Percentiles rank a stretch among this genome's conserved stretches.
Conservation (phyloP, 345 rosid genomes). For the Raphanus raphanistrum region DNA sequence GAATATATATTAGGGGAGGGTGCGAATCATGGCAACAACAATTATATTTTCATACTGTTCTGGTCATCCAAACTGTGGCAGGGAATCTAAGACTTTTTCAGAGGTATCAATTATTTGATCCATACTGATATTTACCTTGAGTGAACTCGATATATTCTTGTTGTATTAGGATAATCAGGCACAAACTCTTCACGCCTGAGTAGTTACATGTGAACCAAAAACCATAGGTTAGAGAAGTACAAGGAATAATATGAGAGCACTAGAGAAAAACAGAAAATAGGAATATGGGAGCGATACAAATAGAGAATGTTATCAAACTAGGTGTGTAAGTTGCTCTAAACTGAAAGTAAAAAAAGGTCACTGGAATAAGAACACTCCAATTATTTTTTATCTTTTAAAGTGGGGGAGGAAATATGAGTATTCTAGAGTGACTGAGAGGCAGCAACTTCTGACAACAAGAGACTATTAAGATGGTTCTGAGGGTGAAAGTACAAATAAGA, state of each 20-base stretch:
- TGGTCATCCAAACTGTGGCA: not conserved
- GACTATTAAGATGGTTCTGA: not conserved
- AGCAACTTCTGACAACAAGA: constrained; percentile 4
- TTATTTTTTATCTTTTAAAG: no score
- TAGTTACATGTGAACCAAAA: constrained; percentile 21
- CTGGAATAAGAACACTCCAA: not conserved
- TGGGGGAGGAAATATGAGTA: not conserved
- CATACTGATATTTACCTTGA: constrained; percentile 24
- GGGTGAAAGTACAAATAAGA: not conserved
- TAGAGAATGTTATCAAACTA: not conserved
- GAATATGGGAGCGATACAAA: not conserved
- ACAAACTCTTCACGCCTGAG: constrained; percentile 21
- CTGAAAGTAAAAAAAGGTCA: not conserved
- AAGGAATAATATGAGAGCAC: not conserved
- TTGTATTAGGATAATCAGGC: not conserved
- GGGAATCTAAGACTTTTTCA: not conserved
- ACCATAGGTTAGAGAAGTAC: constrained; percentile 12
- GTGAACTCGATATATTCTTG: constrained; percentile 1
- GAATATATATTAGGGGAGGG: not conserved
- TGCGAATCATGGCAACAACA: not conserved
- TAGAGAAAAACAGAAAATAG: not conserved
- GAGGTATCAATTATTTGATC: not conserved
- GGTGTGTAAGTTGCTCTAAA: not conserved
- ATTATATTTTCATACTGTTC: not conserved
- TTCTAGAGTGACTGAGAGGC: not conserved